Percentiles rank a stretch among this genome's conserved stretches.
These are phyloP conservation scores for Tetraselmis chui DNA, from an alignment of 139 green algal genomes.

Conservation along the genomic window DNA sequence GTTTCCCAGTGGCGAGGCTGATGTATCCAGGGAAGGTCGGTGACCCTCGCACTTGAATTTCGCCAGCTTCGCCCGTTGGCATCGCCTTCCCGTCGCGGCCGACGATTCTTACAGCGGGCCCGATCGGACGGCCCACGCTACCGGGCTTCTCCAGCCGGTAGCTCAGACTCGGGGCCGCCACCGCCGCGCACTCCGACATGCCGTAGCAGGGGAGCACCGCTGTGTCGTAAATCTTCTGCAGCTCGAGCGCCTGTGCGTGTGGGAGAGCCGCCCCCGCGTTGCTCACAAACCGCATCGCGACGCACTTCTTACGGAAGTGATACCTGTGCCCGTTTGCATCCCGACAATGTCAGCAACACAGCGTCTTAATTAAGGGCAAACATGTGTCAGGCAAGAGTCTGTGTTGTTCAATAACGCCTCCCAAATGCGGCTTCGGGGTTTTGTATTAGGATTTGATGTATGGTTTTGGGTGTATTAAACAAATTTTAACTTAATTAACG, in stretches of 20 bases:
- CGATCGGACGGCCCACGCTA: constrained; percentile 25
- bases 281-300: constrained; percentile 6
- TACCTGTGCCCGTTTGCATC: no score
- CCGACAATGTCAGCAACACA: no score
- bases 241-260: background rate
- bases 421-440: no score
- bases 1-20: constrained; percentile 67
- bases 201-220: constrained; percentile 25
- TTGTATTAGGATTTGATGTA: no score
- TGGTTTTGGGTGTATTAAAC: no score
- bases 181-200: constrained; percentile 29
- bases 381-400: no score
- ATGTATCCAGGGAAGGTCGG: constrained; percentile 80
- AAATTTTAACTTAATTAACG: no score
- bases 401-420: no score
- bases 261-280: constrained; percentile 15
- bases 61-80: constrained; percentile 16
- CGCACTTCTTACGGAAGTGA: background rate
- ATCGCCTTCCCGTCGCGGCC: constrained; percentile 16
- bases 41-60: constrained; percentile 63
- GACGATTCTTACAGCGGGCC: constrained; percentile 31
- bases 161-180: constrained; percentile 5
- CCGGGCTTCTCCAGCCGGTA: constrained; percentile 30
- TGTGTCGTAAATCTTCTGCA: constrained; percentile 7
- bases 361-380: no score